Evolutionary conservation across 2,329 filamentous ascomycete species (phyloP).

Genomic region (Colletotrichum sp.): DNA sequence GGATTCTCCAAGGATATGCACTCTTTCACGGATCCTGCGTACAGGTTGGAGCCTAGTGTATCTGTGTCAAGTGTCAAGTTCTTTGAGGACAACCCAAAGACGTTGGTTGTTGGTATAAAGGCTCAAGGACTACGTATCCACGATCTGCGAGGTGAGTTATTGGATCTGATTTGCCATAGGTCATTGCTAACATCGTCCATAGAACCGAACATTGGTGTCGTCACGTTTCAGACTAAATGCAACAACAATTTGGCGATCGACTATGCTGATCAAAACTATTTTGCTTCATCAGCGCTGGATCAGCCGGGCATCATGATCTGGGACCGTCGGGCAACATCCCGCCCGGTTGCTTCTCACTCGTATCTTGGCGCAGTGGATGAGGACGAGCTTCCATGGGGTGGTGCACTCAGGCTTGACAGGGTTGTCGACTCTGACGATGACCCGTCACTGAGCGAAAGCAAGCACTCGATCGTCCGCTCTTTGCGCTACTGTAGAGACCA

Average conservation of each 20-base stretch:
- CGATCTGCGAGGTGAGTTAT: slow-evolving; percentile 71
- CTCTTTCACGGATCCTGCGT: slow-evolving; percentile 59
- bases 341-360: slow-evolving; percentile 54
- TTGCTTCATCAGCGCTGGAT: slow-evolving; percentile 79
- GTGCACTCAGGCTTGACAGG: slow-evolving; percentile 60
- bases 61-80: slow-evolving; percentile 85
- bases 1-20: slow-evolving; percentile 57
- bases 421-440: slow-evolving; percentile 62
- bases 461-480: slow-evolving; percentile 66
- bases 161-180: not conserved
- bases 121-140: slow-evolving; percentile 77
- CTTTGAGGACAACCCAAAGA: slow-evolving; percentile 78
- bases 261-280: slow-evolving; percentile 81
- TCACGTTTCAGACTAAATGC: slow-evolving; percentile 69
- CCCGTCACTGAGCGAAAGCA: slow-evolving; percentile 55
- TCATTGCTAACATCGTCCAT: slow-evolving; percentile 31
- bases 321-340: slow-evolving; percentile 71
- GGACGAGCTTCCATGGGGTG: slow-evolving; percentile 68
- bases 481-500: slow-evolving; percentile 69
- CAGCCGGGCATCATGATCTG: slow-evolving; percentile 78
- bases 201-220: slow-evolving; percentile 52
- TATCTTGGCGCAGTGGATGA: slow-evolving; percentile 65
- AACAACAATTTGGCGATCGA: slow-evolving; percentile 80
- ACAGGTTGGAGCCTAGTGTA: slow-evolving; percentile 68
- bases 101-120: slow-evolving; percentile 77